Evolutionary conservation across 768 basidiomycete species (phyloP).

Genomic region (Lactarius sp.): DNA sequence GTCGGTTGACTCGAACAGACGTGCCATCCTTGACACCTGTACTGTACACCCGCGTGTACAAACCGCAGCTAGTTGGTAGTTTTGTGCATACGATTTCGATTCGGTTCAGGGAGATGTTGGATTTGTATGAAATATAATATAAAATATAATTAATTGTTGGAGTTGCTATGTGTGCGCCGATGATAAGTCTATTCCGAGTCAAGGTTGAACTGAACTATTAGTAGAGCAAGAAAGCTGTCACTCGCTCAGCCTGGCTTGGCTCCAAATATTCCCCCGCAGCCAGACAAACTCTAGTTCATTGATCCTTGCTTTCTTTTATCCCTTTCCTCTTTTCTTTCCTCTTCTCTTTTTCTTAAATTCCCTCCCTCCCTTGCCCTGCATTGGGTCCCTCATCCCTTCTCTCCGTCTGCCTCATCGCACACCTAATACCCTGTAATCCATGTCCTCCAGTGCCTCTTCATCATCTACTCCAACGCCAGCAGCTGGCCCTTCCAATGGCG

Average conservation of each 20-base stretch:
- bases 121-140: background rate
- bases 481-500: constrained; percentile 48
- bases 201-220: constrained; percentile 6
- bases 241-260: background rate
- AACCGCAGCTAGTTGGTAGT: background rate
- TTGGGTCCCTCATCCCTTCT: constrained; percentile 10
- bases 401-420: constrained; percentile 8
- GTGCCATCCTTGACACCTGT: background rate
- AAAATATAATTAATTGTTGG: background rate
- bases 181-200: constrained; percentile 1
- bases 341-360: background rate
- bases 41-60: background rate
- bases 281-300: background rate
- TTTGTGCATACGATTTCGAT: too few species aligned
- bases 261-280: constrained; percentile 1
- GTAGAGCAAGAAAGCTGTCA: background rate
- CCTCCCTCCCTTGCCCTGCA: background rate
- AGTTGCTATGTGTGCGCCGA: background rate
- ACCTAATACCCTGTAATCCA: constrained; percentile 11
- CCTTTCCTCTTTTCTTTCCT: constrained; percentile 10
- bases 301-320: constrained; percentile 10
- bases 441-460: constrained; percentile 36
- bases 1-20: background rate
- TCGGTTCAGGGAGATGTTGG: background rate
- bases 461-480: constrained; percentile 41